A percentile compares a stretch with the other conserved stretches of the same genome.
Evolutionary conservation across 2,329 filamentous ascomycete species (phyloP).

Genomic region (Acrocalymma vagum): DNA sequence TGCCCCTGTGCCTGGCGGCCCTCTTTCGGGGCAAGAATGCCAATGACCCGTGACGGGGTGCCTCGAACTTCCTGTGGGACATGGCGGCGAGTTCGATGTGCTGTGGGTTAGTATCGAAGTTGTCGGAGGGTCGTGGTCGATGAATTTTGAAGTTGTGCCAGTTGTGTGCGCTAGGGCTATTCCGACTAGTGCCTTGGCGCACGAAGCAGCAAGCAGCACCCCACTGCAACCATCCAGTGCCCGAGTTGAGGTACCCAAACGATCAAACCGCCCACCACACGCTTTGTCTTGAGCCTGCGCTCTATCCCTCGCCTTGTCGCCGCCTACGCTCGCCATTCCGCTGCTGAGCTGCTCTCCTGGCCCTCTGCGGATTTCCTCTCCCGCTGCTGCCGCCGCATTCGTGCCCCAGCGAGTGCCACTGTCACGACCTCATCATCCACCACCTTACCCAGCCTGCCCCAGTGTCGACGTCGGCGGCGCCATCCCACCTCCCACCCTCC

Average conservation of each 20-base stretch:
- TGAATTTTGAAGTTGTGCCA: conserved; percentile 25
- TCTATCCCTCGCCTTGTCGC: conserved; percentile 31
- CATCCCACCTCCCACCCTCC: conserved; percentile 22
- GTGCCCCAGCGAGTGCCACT: conserved; percentile 31
- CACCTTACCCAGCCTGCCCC: conserved; percentile 28
- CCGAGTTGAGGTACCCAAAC: conserved; percentile 23
- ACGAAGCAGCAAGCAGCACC: background rate
- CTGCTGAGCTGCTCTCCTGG: conserved; percentile 18
- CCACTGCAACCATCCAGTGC: background rate
- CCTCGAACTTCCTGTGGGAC: conserved; percentile 78
- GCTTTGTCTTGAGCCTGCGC: conserved; percentile 34
- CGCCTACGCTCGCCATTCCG: conserved; percentile 26
- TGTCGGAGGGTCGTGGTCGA: conserved; percentile 25
- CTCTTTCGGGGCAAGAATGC: conserved; percentile 75
- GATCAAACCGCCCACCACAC: conserved; percentile 25
- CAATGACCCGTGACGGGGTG: conserved; percentile 88
- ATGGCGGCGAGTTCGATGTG: conserved; percentile 48
- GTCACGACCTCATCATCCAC: conserved; percentile 36
- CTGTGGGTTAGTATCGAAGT: conserved; percentile 46
- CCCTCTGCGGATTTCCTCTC: conserved; percentile 9
- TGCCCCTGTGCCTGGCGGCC: conserved; percentile 91
- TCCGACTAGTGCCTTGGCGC: conserved; percentile 8
- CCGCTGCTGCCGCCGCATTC: conserved; percentile 26
- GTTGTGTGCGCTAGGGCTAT: conserved; percentile 7
- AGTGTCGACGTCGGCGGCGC: conserved; percentile 41